Conservation (phyloP, 2,329 filamentous ascomycete genomes). For the Hortaea werneckii region DNA sequence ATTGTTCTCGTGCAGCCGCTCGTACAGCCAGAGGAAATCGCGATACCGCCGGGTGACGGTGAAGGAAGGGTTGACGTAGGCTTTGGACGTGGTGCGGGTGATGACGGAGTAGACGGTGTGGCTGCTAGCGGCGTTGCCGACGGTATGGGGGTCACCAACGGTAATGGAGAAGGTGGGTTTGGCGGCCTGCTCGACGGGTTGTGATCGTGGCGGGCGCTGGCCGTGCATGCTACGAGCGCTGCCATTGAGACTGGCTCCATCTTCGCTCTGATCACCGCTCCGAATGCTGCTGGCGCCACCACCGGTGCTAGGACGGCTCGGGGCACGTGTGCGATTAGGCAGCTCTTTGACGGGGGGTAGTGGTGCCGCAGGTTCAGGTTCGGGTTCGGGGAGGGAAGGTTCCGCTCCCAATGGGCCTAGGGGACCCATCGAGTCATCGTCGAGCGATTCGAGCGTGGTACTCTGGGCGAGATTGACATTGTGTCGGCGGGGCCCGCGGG, state of each 20-base stretch:
- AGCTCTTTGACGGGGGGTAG: constrained; percentile 50
- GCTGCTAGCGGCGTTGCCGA: constrained; percentile 90
- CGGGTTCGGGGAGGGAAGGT: constrained; percentile 27
- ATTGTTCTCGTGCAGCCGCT: constrained; percentile 84
- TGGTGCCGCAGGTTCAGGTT: constrained; percentile 50
- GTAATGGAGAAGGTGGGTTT: constrained; percentile 85
- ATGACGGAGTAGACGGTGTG: constrained; percentile 96
- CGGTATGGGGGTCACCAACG: constrained; percentile 95
- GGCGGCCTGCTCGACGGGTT: constrained; percentile 68
- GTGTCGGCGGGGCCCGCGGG: constrained; percentile 48
- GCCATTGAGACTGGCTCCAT: constrained; percentile 38
- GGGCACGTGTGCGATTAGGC: constrained; percentile 31
- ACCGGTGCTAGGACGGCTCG: constrained; percentile 36
- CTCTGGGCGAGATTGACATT: constrained; percentile 61
- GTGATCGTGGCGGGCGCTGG: constrained; percentile 47
- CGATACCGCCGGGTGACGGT: constrained; percentile 88
- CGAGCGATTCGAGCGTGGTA: constrained; percentile 68
- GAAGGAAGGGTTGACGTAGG: constrained; percentile 62
- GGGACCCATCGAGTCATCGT: constrained; percentile 59
- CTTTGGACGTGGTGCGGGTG: constrained; percentile 94
- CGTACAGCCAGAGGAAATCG: constrained; percentile 97
- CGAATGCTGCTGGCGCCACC: constrained; percentile 41
- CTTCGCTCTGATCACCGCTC: constrained; percentile 57
- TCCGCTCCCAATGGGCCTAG: constrained; percentile 54
- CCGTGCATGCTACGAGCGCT: constrained; percentile 40